A percentile compares a stretch with the other conserved stretches of the same genome.
Evolutionary conservation across 2,329 filamentous ascomycete genomes (phyloP).

Genomic region (Diaporthe sp.): DNA sequence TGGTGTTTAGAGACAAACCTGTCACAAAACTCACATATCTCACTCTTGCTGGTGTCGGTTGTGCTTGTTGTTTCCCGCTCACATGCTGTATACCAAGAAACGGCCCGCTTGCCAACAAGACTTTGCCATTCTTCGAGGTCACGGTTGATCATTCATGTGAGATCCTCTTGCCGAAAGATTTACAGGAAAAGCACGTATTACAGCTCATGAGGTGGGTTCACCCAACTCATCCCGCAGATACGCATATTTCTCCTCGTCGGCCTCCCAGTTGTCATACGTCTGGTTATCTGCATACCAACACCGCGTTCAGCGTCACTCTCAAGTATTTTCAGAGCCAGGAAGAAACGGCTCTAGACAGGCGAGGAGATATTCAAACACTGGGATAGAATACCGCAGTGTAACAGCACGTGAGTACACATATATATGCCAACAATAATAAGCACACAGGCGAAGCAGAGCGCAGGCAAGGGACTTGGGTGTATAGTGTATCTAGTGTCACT

Average conservation of each 20-base stretch:
- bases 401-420: background rate
- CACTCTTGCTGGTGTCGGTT: background rate
- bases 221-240: slow-evolving; percentile 1
- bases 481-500: background rate
- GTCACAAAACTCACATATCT: background rate
- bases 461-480: too few species aligned
- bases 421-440: background rate
- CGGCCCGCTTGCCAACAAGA: background rate
- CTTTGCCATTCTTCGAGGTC: background rate
- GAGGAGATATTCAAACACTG: background rate
- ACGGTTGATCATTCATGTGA: background rate
- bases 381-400: too few species aligned
- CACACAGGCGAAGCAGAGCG: background rate
- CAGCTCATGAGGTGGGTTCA: background rate
- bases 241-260: background rate
- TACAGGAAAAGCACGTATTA: background rate
- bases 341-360: too few species aligned
- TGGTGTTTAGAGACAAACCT: background rate
- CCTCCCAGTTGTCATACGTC: background rate
- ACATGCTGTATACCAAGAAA: background rate
- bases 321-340: background rate
- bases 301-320: background rate
- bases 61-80: background rate
- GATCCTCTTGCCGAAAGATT: background rate
- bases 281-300: background rate